A percentile compares a stretch with the other conserved stretches of the same genome.
phyloP scores from a whole-genome alignment of 2,329 filamentous ascomycete species.

The Blumeria graminis region DNA sequence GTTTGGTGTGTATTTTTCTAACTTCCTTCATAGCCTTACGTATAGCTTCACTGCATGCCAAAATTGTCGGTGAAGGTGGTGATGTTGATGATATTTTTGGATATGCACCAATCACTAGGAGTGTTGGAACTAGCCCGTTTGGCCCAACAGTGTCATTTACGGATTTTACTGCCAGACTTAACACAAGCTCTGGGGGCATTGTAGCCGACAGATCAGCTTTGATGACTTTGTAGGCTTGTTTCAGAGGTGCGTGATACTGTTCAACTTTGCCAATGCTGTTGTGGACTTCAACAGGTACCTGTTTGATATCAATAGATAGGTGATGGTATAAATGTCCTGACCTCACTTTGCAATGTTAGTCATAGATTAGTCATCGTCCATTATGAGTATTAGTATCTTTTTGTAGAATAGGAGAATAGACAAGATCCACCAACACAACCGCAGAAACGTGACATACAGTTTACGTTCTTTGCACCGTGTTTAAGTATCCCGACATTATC shows the following conservation, averaged over 20 bases:
- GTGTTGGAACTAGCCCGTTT: background rate
- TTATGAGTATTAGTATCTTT: too few relatives aligned
- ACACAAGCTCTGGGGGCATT: background rate
- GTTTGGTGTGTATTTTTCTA: background rate
- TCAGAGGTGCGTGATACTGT: background rate
- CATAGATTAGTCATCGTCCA: too few relatives aligned
- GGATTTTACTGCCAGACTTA: slow-evolving; percentile 1
- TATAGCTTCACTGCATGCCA: background rate
- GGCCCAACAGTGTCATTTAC: slow-evolving; percentile 1
- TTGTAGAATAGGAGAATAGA: too few relatives aligned
- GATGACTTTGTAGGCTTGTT: background rate
- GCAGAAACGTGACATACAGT: too few relatives aligned
- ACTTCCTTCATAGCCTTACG: slow-evolving; percentile 4
- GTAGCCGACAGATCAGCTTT: background rate
- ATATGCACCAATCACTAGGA: slow-evolving; percentile 1
- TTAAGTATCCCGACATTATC: too few relatives aligned
- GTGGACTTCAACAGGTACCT: slow-evolving; percentile 2
- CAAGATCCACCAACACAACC: too few relatives aligned
- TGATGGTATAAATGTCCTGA: too few relatives aligned
- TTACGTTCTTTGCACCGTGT: too few relatives aligned
- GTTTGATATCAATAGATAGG: background rate
- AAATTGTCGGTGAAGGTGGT: background rate
- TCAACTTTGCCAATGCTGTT: slow-evolving; percentile 2
- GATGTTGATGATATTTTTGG: background rate
- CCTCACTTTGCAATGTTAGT: too few relatives aligned